Conservation (phyloP, 1,284 basidiomycete species). For the Cryptococcus neoformans region DNA sequence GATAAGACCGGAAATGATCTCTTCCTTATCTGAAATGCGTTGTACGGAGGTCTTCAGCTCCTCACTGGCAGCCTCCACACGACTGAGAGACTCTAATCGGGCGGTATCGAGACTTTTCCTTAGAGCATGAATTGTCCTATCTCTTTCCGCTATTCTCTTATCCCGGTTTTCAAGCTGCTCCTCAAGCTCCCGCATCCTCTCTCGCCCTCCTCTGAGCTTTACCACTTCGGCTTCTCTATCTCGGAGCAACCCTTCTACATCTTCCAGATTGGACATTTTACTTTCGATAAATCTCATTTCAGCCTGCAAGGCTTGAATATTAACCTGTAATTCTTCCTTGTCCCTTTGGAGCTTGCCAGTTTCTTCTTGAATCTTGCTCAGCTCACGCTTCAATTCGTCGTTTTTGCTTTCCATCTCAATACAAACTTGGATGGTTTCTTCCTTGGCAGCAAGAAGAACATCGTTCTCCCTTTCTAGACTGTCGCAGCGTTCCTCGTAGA, state of each 20-base stretch:
- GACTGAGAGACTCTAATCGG: neutral
- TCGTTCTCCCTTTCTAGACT: conserved; percentile 4
- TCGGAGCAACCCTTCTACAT: neutral
- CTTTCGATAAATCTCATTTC: conserved; percentile 8
- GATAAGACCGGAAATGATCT: neutral
- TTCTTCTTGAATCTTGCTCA: neutral
- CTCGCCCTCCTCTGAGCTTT: neutral
- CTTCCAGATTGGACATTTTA: neutral
- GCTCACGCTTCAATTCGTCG: neutral
- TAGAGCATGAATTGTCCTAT: conserved; percentile 1
- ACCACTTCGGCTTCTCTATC: conserved; percentile 4
- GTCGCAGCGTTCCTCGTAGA: conserved; percentile 6
- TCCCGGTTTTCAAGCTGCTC: neutral
- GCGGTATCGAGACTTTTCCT: too few relatives aligned
- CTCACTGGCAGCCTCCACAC: neutral
- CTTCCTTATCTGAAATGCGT: neutral
- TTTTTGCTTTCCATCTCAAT: neutral
- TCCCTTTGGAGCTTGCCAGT: neutral
- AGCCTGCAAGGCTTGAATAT: conserved; percentile 3
- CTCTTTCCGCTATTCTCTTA: conserved; percentile 7
- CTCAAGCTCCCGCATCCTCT: neutral
- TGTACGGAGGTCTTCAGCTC: neutral
- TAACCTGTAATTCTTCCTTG: conserved; percentile 4
- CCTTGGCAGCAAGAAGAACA: neutral
- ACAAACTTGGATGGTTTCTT: neutral